Conservation (phyloP, 495 filamentous ascomycete species). For the Xylaria palmicola region DNA sequence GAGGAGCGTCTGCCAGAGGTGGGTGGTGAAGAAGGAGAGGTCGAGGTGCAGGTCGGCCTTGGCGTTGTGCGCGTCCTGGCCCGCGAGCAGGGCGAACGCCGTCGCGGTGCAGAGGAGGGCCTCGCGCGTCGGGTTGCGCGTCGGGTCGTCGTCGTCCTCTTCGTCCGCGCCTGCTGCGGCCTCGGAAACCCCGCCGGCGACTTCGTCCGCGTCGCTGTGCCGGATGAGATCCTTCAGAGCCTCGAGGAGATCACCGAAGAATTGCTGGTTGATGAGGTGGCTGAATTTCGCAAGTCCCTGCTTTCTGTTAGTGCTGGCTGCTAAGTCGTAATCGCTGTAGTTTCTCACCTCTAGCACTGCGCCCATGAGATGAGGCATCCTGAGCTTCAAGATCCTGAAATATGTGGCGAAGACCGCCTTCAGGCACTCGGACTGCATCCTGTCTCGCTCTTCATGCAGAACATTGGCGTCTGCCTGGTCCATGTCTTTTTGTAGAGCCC, state of each 20-base stretch:
- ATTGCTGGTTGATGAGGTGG: slow-evolving; percentile 95
- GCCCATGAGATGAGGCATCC: slow-evolving; percentile 80
- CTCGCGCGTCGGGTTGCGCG: slow-evolving; percentile 74
- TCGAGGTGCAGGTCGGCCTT: slow-evolving; percentile 72
- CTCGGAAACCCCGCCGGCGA: slow-evolving; percentile 42
- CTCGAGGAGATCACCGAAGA: slow-evolving; percentile 94
- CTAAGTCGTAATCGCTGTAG: not conserved
- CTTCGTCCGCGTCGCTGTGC: slow-evolving; percentile 51
- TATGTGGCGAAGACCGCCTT: slow-evolving; percentile 95
- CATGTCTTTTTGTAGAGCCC: slow-evolving; percentile 89
- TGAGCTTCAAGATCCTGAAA: slow-evolving; percentile 87
- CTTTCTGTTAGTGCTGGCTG: not conserved
- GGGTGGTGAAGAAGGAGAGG: slow-evolving; percentile 88
- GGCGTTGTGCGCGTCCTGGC: slow-evolving; percentile 76
- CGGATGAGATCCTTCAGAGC: slow-evolving; percentile 87
- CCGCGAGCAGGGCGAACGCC: slow-evolving; percentile 87
- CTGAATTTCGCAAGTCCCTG: slow-evolving; percentile 89
- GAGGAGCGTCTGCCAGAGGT: slow-evolving; percentile 83
- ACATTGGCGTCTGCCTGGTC: slow-evolving; percentile 86
- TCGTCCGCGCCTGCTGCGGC: slow-evolving; percentile 39
- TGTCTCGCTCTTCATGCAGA: slow-evolving; percentile 85
- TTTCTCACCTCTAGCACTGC: slow-evolving; percentile 54
- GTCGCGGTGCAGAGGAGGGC: slow-evolving; percentile 93
- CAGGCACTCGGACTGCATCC: slow-evolving; percentile 88
- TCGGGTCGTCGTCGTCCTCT: slow-evolving; percentile 36